These are phyloP conservation scores for Mycena maculata DNA, from an alignment of 768 basidiomycete genomes.

Conservation along the genomic window DNA sequence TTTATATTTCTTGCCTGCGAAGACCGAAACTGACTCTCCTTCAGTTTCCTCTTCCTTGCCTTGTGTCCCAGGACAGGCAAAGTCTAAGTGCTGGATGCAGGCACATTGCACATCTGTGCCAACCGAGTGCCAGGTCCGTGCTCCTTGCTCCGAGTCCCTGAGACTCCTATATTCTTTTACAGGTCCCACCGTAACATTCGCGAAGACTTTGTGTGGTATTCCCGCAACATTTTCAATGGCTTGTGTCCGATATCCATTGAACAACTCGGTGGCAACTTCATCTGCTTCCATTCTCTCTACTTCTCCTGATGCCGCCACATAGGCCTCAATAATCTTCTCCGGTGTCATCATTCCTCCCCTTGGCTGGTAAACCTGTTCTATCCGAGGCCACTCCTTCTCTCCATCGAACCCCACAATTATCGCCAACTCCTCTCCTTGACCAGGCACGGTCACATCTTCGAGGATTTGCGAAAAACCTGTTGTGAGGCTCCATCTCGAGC, in stretches of 20 bases:
- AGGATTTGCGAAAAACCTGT: conserved; percentile 16
- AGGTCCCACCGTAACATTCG: background rate
- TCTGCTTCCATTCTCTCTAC: background rate
- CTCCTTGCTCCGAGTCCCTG: background rate
- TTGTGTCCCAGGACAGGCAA: background rate
- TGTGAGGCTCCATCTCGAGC: background rate
- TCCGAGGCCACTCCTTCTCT: background rate
- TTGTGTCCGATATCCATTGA: background rate
- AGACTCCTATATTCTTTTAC: background rate
- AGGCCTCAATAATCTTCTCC: background rate
- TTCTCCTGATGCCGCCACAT: background rate
- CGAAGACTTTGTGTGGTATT: conserved; percentile 20
- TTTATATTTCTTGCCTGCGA: conserved; percentile 37
- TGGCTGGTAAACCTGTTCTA: background rate
- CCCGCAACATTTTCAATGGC: background rate
- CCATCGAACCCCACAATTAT: background rate
- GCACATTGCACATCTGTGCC: background rate
- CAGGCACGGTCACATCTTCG: conserved; percentile 22
- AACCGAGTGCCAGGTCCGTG: background rate
- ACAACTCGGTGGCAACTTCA: background rate
- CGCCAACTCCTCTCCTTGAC: background rate
- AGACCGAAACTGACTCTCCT: background rate
- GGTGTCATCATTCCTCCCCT: background rate
- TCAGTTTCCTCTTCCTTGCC: background rate
- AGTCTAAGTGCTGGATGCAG: conserved; percentile 9